These are phyloP conservation scores for Eimeria acervulina DNA, from an alignment of 169 alveolate genomes.

Conservation along the genomic window DNA sequence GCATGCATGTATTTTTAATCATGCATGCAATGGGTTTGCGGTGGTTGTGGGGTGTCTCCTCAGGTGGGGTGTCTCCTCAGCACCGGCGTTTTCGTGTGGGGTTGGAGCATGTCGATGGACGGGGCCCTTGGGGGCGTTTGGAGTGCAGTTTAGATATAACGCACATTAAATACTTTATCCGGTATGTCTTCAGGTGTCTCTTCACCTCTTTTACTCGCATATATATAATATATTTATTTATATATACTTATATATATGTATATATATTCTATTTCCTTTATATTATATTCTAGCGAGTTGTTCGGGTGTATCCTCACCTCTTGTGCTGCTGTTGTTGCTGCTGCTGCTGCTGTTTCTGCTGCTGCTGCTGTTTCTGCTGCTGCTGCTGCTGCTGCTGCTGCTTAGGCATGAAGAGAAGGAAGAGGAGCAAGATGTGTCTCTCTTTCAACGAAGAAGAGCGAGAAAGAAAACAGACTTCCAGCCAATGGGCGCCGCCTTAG, in stretches of 20 bases:
- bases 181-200: conserved; percentile 14
- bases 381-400: conserved; percentile 14
- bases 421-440: conserved; percentile 21
- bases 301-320: too few species aligned
- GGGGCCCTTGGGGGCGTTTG: conserved; percentile 85
- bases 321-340: not conserved
- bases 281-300: too few species aligned
- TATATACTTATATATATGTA: not conserved
- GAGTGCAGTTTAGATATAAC: conserved; percentile 80
- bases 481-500: conserved; percentile 59
- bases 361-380: conserved; percentile 35
- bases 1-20: too few species aligned
- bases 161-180: conserved; percentile 49
- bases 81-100: conserved; percentile 81
- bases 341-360: conserved; percentile 4
- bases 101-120: conserved; percentile 83
- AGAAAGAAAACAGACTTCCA: conserved; percentile 59
- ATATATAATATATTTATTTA: not conserved
- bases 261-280: not conserved
- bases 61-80: not conserved
- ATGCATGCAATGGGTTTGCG: too few species aligned
- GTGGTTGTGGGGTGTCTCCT: too few species aligned
- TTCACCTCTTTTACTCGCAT: not conserved
- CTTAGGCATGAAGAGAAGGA: conserved; percentile 44
- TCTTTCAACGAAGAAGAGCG: not conserved